Base-by-base conservation (phyloP, 371 early-diverging fungal species). In the Smittium mucronatum region DNA sequence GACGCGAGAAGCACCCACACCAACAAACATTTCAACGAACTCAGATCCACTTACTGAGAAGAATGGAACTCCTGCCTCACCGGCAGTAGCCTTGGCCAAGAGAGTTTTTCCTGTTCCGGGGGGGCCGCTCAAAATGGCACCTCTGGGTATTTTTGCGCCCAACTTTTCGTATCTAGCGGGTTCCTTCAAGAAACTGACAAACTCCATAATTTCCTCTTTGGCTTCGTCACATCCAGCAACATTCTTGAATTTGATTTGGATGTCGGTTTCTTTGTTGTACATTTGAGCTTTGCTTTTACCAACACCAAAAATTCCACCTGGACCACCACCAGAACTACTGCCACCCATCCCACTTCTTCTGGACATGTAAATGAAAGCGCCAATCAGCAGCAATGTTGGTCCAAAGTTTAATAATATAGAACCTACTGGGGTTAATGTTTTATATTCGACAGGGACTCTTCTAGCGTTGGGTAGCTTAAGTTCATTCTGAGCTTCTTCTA, bases 201-300 rank as follows among this genome's bases (percentile, higher is more conserved):
- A 97, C 83, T 99, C 99, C 95, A 99, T 99, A 70, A 99, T 99
- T 81, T 99, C 99, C 70, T 95, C 92, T 81, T 99, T 99, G 71
- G 99, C 99, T 77, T 93, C 93, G 79, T 99, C 99, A 81, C 98
- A 93, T 33, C 99, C 99, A 5, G 99, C 99, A 0, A 99, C 99
- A 81, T 99, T 99, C 84, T 97, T 97, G 81, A 98, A 98, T 75
- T 91, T 92, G 71, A 97, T 91, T 71, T 93, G 86, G 68, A 97
- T 90, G 60, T 93, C 91, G 2, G 91, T 93, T 76, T 98, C 97
- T 76, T 94, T 92, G 83, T 95, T 98, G 82, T 88, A 98, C 85
- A 96, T 78, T 78, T 91, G 92, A 34, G 99, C 98, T 67, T 89
- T 86, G 64, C 93, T 93, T 78, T 98, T 98, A 67, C 97, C 97